phyloP scores from a whole-genome alignment of 108 stramenopile genomes.

The Tribonema minus region DNA sequence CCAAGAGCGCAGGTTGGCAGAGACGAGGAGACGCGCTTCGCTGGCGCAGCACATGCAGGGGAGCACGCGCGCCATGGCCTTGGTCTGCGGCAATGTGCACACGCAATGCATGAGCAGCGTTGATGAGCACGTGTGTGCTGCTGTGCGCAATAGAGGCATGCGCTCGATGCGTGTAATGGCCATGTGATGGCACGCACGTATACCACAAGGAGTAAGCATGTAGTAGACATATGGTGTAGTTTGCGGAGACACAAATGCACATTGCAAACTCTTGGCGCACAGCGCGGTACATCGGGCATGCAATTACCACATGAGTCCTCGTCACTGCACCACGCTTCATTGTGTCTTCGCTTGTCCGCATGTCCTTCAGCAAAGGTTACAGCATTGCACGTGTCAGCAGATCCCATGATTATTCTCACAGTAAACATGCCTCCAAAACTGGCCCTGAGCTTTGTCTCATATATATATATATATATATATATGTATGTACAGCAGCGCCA shows the following conservation, averaged over 20 bases:
- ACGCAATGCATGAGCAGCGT: constrained; percentile 3
- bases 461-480: not conserved
- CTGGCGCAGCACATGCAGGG: constrained; percentile 9
- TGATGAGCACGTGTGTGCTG: too few relatives aligned
- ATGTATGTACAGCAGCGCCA: not conserved
- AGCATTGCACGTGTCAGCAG: too few relatives aligned
- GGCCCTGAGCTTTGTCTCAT: not conserved
- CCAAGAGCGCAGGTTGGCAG: too few relatives aligned
- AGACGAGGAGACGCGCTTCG: constrained; percentile 24
- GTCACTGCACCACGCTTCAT: too few relatives aligned
- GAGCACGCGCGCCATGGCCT: constrained; percentile 22
- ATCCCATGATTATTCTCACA: not conserved
- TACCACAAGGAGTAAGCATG: too few relatives aligned
- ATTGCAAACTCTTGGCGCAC: not conserved
- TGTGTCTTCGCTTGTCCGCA: too few relatives aligned
- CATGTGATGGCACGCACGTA: too few relatives aligned
- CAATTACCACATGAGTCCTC: too few relatives aligned
- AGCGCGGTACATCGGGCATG: too few relatives aligned
- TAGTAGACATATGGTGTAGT: not conserved
- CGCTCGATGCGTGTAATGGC: not conserved
- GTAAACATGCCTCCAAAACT: not conserved
- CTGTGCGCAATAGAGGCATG: not conserved
- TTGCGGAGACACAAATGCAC: not conserved
- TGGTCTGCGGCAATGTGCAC: constrained; percentile 23
- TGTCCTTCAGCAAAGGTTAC: too few relatives aligned